phyloP scores from a whole-genome alignment of 2,329 filamentous ascomycete species.

The Metarhizium robertsii region DNA sequence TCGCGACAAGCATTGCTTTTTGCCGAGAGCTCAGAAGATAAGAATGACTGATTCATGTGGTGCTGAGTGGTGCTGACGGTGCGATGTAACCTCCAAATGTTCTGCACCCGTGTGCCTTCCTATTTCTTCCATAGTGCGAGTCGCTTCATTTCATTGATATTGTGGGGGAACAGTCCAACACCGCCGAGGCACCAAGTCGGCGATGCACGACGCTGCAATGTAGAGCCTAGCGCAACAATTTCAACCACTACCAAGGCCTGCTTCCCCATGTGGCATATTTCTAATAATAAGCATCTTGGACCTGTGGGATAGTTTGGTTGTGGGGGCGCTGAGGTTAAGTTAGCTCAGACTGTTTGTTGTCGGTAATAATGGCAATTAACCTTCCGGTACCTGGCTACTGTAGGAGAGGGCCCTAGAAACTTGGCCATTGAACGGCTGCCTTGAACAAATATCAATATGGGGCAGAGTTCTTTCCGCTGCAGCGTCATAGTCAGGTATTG shows the following conservation, averaged over 20 bases:
- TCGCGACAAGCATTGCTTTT: neutral
- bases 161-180: no score
- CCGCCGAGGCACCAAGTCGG: neutral
- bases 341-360: no score
- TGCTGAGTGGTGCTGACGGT: neutral
- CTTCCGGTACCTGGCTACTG: no score
- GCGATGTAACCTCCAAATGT: conserved; percentile 2
- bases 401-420: no score
- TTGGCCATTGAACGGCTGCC: no score
- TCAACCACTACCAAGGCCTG: neutral
- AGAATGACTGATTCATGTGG: neutral
- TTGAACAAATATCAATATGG: no score
- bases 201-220: neutral
- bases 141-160: no score
- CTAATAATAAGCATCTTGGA: neutral
- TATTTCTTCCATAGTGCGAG: neutral
- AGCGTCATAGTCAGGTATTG: neutral
- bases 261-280: neutral
- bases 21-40: neutral
- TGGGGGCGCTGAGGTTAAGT: neutral
- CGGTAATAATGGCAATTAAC: no score
- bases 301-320: no score
- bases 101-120: neutral
- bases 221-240: neutral
- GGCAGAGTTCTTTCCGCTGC: no score